Evolutionary conservation across 2,329 filamentous ascomycete genomes (phyloP).

Genomic region (Arthrobotrys entomopaga): DNA sequence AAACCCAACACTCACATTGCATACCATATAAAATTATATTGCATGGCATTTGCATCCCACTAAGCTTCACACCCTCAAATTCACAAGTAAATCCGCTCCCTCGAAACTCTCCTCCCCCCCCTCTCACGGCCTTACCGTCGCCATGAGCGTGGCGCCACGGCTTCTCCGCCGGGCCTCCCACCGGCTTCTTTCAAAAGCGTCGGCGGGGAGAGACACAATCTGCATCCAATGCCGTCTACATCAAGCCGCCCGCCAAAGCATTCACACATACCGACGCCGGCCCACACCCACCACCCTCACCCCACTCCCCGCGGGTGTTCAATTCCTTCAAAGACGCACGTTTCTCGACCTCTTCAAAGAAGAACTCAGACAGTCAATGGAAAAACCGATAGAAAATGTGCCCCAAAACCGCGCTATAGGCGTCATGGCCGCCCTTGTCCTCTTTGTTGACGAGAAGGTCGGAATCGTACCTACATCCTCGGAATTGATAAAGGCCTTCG

Average conservation of each 20-base stretch:
- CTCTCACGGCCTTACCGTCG: conserved; percentile 16
- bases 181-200: conserved; percentile 25
- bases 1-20: conserved; percentile 11
- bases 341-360: conserved; percentile 42
- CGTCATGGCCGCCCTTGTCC: conserved; percentile 36
- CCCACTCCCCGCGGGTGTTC: conserved; percentile 1
- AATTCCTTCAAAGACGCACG: conserved; percentile 34
- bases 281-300: conserved; percentile 35
- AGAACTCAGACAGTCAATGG: conserved; percentile 27
- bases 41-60: neutral
- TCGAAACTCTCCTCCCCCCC: conserved; percentile 8
- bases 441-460: conserved; percentile 40
- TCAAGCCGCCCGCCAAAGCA: conserved; percentile 34
- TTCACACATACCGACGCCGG: conserved; percentile 44
- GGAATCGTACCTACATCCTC: conserved; percentile 40
- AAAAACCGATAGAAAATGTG: conserved; percentile 40
- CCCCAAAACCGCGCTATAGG: conserved; percentile 46
- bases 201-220: conserved; percentile 29
- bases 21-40: conserved; percentile 11
- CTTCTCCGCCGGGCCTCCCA: conserved; percentile 51
- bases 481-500: conserved; percentile 46
- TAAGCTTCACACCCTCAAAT: neutral
- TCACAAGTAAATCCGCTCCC: neutral
- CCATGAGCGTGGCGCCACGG: conserved; percentile 52
- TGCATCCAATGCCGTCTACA: conserved; percentile 48